Conservation (phyloP, 2,329 filamentous ascomycete genomes). For the Byssothecium circinans region DNA sequence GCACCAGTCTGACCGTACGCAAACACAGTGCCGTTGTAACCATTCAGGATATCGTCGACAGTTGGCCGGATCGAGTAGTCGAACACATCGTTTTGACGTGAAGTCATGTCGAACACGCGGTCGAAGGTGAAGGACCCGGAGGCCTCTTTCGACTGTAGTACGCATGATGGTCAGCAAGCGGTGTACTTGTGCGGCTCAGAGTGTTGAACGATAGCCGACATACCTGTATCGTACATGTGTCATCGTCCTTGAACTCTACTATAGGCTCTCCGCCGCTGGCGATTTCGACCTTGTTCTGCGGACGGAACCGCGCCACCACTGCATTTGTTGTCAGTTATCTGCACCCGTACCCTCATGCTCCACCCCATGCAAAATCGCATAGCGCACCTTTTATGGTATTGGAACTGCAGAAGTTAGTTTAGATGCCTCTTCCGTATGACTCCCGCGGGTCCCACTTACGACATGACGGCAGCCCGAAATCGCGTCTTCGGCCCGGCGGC, state of each 20-base stretch:
- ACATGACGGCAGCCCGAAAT: conserved; percentile 38
- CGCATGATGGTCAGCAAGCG: conserved; percentile 17
- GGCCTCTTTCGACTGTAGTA: conserved; percentile 73
- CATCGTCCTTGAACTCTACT: conserved; percentile 82
- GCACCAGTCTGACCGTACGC: conserved; percentile 98
- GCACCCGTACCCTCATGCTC: neutral
- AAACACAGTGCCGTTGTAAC: conserved; percentile 98
- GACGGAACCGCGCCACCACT: conserved; percentile 97
- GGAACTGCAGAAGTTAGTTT: conserved; percentile 30
- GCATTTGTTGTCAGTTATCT: conserved; percentile 29
- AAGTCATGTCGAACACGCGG: conserved; percentile 93
- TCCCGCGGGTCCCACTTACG: conserved; percentile 33
- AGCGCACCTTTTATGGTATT: conserved; percentile 52
- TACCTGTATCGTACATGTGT: conserved; percentile 86
- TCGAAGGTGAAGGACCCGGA: conserved; percentile 89
- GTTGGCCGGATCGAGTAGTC: conserved; percentile 96
- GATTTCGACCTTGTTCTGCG: conserved; percentile 93
- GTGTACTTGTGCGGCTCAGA: too few relatives aligned
- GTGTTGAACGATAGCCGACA: conserved; percentile 30
- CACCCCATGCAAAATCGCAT: neutral
- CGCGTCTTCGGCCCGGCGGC: conserved; percentile 41
- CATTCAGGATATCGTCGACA: conserved; percentile 97
- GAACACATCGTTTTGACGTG: conserved; percentile 90
- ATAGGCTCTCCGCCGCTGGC: conserved; percentile 89
- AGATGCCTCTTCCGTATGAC: conserved; percentile 48